Conservation (phyloP, 768 basidiomycete species). For the Rossbeevera mucosa region DNA sequence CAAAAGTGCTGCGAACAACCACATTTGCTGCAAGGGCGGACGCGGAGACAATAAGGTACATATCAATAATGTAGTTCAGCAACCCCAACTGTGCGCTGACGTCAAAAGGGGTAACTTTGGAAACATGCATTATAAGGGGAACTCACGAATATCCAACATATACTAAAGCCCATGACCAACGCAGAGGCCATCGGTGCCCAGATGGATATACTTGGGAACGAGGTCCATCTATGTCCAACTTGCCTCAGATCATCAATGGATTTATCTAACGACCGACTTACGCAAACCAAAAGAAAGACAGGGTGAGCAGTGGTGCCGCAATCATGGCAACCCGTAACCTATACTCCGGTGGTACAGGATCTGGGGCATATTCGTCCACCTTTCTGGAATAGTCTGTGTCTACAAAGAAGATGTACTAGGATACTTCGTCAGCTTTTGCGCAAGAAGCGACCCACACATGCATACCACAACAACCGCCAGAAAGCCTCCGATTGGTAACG, state of each 20-base stretch:
- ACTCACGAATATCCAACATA: conserved; percentile 53
- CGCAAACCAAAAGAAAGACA: conserved; percentile 65
- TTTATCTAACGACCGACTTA: conserved; percentile 21
- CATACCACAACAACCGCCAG: conserved; percentile 43
- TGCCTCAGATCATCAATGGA: background rate
- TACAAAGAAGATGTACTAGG: conserved; percentile 43
- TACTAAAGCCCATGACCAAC: conserved; percentile 46
- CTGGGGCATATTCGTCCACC: conserved; percentile 40
- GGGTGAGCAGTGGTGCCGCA: conserved; percentile 47
- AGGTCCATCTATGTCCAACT: conserved; percentile 50
- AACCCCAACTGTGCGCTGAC: conserved; percentile 39
- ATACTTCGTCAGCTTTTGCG: background rate
- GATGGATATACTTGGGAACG: conserved; percentile 45
- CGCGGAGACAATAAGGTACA: conserved; percentile 51
- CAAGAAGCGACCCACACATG: background rate
- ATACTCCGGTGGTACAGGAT: conserved; percentile 57
- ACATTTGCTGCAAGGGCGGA: conserved; percentile 54
- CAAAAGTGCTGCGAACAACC: conserved; percentile 49
- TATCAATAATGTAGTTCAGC: conserved; percentile 60
- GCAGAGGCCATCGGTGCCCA: conserved; percentile 54
- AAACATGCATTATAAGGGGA: background rate
- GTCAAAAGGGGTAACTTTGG: background rate
- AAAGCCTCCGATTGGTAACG: conserved; percentile 50
- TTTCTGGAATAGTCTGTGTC: conserved; percentile 48
- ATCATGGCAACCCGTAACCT: conserved; percentile 47